Base-by-base conservation (phyloP, 305 asterid genomes). In the Fraxinus platypoda region DNA sequence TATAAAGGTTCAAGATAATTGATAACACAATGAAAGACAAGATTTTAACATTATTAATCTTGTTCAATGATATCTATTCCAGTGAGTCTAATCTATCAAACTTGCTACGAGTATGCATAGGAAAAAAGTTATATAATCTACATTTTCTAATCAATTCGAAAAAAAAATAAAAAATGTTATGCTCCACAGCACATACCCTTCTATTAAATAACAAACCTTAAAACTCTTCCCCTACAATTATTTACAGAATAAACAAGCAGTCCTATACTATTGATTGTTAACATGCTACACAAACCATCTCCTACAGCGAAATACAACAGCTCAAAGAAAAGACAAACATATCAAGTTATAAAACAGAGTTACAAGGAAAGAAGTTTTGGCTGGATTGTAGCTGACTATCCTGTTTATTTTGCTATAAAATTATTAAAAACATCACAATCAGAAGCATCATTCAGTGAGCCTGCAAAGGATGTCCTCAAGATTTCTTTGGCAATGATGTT, bases 401-500 rank as follows among this genome's bases (percentile, higher is more conserved):
- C 84, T 34, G 38, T 75, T 75, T 68, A 75, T 59, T 83, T 68
- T 57, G 82, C 75, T 75, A 52, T 75, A 78, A 71, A 57, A 52
- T 73, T 57, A 34, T 52, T 19, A 6, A 77, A 43, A 38, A 71
- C 74, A 64, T 30, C 35, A 30, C 73, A 26, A 75, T 81, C 74
- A 66, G 84, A 28, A 81, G 79, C 81, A 75, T 62, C 76, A 74
- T 78, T 70, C 70, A 75, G 59, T 23, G 12, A 62, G 83, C 78
- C 25, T 26, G 46, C 52, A 23, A 68, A 73, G 17, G 77, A 74
- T 82, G 83, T 74, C 73, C 79, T 87, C 87, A 91, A 80, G 91
- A 78, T 66, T 89, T 91, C 83, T 87, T 92, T 28, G 86, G 84
- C 86, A 87, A 70, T 59, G 88, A 64, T 6, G 88, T 13, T 57